Percentiles rank a stretch among this genome's conserved stretches.
Conservation (phyloP, 1,284 basidiomycete species). For the Veloboletus limbatus region DNA sequence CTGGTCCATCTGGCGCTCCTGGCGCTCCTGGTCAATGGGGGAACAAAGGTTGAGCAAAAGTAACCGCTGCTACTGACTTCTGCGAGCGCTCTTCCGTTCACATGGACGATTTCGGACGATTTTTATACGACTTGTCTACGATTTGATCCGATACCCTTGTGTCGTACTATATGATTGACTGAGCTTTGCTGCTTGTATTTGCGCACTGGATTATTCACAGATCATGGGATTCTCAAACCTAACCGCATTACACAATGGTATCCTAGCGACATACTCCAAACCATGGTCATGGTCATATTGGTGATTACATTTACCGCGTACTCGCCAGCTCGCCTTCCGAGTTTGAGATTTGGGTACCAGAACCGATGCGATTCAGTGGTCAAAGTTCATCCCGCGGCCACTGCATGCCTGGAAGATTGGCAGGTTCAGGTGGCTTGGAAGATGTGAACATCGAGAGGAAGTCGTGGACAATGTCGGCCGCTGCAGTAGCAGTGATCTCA, state of each 20-base stretch:
- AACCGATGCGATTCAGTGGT: not conserved
- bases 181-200: not conserved
- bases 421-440: slow-evolving; percentile 24
- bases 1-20: slow-evolving; percentile 44
- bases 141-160: slow-evolving; percentile 26
- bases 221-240: not conserved
- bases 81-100: slow-evolving; percentile 3
- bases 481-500: slow-evolving; percentile 58
- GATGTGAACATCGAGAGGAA: slow-evolving; percentile 54
- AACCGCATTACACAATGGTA: too few species aligned
- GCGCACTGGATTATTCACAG: not conserved
- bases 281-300: not conserved
- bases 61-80: slow-evolving; percentile 1
- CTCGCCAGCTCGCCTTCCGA: not conserved
- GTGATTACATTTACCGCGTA: not conserved
- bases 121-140: slow-evolving; percentile 11
- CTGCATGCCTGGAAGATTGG: slow-evolving; percentile 7
- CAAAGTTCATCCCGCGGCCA: slow-evolving; percentile 24
- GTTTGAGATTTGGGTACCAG: not conserved
- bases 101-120: slow-evolving; percentile 20
- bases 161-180: slow-evolving; percentile 11
- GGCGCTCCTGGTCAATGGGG: slow-evolving; percentile 52
- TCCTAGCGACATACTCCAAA: not conserved
- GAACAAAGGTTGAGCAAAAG: slow-evolving; percentile 35
- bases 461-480: slow-evolving; percentile 62